Evolutionary conservation across 2,329 filamentous ascomycete species (phyloP).

Genomic region (Calonectria pseudoturangicola): DNA sequence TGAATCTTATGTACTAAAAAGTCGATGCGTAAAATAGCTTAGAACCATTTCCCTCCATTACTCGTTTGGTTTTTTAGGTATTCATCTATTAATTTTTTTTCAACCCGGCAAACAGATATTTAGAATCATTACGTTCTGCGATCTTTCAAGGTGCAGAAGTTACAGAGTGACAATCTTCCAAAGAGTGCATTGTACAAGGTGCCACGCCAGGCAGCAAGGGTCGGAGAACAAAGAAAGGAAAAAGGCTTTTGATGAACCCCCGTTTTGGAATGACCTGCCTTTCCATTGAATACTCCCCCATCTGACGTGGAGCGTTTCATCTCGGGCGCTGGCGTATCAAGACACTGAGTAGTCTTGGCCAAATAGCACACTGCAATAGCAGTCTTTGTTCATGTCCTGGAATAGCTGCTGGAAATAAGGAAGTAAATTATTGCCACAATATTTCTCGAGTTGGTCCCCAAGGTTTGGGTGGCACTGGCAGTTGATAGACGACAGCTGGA

Average conservation of each 20-base stretch:
- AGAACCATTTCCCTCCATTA: too few relatives aligned
- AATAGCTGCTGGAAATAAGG: background rate
- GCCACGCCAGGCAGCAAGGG: background rate
- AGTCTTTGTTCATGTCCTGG: background rate
- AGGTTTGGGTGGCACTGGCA: constrained; percentile 14
- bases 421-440: too few relatives aligned
- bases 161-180: too few relatives aligned
- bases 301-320: background rate
- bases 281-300: background rate
- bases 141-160: too few relatives aligned
- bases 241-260: background rate
- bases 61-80: too few relatives aligned
- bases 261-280: too few relatives aligned
- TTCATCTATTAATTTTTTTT: too few relatives aligned
- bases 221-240: background rate
- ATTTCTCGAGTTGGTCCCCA: background rate
- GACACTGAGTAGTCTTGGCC: background rate
- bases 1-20: too few relatives aligned
- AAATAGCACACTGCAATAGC: background rate
- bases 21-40: too few relatives aligned
- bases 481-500: background rate
- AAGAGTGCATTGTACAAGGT: too few relatives aligned
- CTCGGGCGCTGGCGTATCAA: background rate
- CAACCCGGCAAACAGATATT: too few relatives aligned
- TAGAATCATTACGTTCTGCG: too few relatives aligned